Conservation (phyloP, 345 rosid species). For the Salix udensis region DNA sequence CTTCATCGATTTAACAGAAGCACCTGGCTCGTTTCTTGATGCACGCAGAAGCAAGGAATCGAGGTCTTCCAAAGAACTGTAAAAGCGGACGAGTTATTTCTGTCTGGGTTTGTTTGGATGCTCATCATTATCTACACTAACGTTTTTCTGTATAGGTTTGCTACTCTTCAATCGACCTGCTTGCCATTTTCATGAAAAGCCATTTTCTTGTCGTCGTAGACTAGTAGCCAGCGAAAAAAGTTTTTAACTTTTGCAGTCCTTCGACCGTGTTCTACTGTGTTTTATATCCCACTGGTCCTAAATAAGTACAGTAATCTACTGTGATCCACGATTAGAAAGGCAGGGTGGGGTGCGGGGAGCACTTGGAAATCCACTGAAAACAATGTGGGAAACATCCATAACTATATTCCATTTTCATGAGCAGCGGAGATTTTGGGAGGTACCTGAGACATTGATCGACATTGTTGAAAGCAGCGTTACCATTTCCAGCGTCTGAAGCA, state of each 20-base stretch:
- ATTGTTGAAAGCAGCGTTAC: conserved; percentile 49
- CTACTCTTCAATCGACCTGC: not conserved
- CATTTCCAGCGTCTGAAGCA: conserved; percentile 75
- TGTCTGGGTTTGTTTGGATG: not conserved
- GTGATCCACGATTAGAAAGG: not conserved
- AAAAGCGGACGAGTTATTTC: not conserved
- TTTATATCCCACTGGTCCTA: not conserved
- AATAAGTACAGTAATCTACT: not conserved
- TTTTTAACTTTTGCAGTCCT: no score
- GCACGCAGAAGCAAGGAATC: conserved; percentile 72
- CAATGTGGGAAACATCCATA: not conserved
- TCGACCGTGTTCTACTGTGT: no score
- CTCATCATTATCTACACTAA: not conserved
- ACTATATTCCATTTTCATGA: not conserved
- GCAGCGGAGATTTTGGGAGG: not conserved
- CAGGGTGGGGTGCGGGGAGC: not conserved
- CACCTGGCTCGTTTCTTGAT: conserved; percentile 61
- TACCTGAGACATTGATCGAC: conserved; percentile 85
- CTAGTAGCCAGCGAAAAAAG: no score
- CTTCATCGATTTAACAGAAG: conserved; percentile 61
- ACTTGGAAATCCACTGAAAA: not conserved
- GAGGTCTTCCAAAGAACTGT: conserved; percentile 69
- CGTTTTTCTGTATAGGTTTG: not conserved
- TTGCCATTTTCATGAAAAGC: no score
- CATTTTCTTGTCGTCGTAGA: no score